A percentile compares a stretch with the other conserved stretches of the same genome.
phyloP scores from a whole-genome alignment of 768 basidiomycete genomes.

The Amylocystis lapponica region DNA sequence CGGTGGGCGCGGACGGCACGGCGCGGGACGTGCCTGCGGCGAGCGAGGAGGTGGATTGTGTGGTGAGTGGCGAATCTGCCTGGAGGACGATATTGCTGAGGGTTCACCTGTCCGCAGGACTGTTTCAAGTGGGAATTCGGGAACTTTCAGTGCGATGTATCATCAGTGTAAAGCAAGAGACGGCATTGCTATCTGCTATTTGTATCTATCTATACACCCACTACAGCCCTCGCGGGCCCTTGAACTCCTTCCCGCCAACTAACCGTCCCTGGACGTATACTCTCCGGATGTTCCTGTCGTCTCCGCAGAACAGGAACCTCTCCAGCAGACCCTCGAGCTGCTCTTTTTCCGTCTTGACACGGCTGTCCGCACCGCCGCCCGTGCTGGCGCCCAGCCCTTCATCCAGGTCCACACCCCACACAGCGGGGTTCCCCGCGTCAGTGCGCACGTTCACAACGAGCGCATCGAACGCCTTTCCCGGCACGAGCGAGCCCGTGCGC shows the following conservation, averaged over 20 bases:
- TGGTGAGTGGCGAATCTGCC: slow-evolving; percentile 34
- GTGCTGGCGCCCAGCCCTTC: slow-evolving; percentile 14
- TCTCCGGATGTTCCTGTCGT: slow-evolving; percentile 73
- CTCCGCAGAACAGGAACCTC: slow-evolving; percentile 81
- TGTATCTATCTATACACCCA: background rate
- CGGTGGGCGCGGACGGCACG: slow-evolving; percentile 30
- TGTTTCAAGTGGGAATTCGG: slow-evolving; percentile 78
- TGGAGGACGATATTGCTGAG: slow-evolving; percentile 11
- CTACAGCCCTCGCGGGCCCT: too few species aligned
- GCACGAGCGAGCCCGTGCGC: slow-evolving; percentile 67
- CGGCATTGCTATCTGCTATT: background rate
- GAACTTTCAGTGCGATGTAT: slow-evolving; percentile 23
- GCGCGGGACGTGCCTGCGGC: slow-evolving; percentile 49
- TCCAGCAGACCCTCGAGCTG: slow-evolving; percentile 62
- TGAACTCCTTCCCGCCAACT: slow-evolving; percentile 62
- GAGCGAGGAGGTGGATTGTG: slow-evolving; percentile 58
- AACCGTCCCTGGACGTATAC: slow-evolving; percentile 82
- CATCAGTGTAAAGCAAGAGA: slow-evolving; percentile 4
- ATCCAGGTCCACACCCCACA: slow-evolving; percentile 47
- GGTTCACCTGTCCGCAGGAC: slow-evolving; percentile 39
- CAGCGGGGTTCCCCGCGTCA: slow-evolving; percentile 47
- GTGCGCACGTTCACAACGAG: slow-evolving; percentile 58
- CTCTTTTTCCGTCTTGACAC: slow-evolving; percentile 21
- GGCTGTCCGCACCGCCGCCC: slow-evolving; percentile 4
- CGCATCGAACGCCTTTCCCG: slow-evolving; percentile 90